Conservation (phyloP, 1,284 basidiomycete species). For the Cutaneotrichosporon mucoides region DNA sequence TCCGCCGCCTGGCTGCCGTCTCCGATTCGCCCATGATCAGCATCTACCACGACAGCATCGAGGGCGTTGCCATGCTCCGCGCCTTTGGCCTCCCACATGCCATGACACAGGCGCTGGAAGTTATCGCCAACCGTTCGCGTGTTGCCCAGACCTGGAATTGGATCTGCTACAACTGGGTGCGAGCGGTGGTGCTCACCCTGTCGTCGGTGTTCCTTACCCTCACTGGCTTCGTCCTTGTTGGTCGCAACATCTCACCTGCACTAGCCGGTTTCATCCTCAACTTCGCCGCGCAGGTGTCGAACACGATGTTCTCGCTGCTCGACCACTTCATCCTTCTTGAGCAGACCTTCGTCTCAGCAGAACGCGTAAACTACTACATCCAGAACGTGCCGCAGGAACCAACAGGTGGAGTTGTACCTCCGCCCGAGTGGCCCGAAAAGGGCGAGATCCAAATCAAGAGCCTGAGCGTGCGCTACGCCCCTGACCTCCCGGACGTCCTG, state of each 20-base stretch:
- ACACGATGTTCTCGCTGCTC: constrained; percentile 34
- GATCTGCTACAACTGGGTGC: constrained; percentile 39
- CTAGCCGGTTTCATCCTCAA: constrained; percentile 51
- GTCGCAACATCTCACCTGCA: constrained; percentile 43
- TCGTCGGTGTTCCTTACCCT: constrained; percentile 36
- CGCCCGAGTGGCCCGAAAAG: constrained; percentile 62
- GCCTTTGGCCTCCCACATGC: constrained; percentile 44
- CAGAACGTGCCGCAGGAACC: constrained; percentile 31
- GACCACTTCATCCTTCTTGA: constrained; percentile 32
- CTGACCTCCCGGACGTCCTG: constrained; percentile 67
- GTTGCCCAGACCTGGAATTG: constrained; percentile 34
- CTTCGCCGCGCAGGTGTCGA: constrained; percentile 45
- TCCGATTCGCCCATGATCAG: constrained; percentile 49
- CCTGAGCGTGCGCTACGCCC: constrained; percentile 64
- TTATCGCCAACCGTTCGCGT: constrained; percentile 38
- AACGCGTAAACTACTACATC: constrained; percentile 50
- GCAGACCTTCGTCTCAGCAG: constrained; percentile 46
- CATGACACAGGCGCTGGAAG: constrained; percentile 37
- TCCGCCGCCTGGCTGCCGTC: constrained; percentile 39
- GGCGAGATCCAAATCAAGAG: constrained; percentile 63
- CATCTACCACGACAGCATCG: constrained; percentile 50
- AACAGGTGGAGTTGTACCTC: constrained; percentile 32
- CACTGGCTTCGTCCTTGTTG: constrained; percentile 50
- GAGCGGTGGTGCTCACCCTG: constrained; percentile 30
- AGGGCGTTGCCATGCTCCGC: constrained; percentile 51